Evolutionary conservation across 352 stramenopile genomes (phyloP).

Genomic region (Globisporangium echinulatum): DNA sequence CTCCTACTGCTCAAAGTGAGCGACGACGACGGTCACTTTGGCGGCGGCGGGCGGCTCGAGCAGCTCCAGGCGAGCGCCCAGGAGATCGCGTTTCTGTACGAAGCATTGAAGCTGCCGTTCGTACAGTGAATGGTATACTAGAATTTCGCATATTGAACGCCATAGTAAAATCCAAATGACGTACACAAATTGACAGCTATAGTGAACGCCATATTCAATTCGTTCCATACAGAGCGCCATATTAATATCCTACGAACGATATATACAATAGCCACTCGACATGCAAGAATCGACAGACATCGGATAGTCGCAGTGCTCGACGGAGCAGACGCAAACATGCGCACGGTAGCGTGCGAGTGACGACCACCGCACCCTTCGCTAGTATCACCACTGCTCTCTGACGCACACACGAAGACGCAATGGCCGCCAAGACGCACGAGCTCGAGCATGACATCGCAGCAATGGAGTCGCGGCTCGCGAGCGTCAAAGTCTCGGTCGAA

Average conservation of each 20-base stretch:
- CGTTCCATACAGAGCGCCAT: too few species aligned
- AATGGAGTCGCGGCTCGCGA: conserved; percentile 55
- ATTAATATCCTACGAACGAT: too few species aligned
- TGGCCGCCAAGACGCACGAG: conserved; percentile 32
- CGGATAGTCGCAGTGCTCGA: too few species aligned
- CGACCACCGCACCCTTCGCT: neutral
- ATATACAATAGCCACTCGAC: too few species aligned
- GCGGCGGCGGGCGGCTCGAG: conserved; percentile 62
- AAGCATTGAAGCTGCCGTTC: conserved; percentile 48
- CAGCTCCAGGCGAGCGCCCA: conserved; percentile 73
- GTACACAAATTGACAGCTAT: too few species aligned
- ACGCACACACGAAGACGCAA: conserved; percentile 8
- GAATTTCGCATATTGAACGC: too few species aligned
- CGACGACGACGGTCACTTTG: conserved; percentile 80
- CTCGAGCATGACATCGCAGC: conserved; percentile 52
- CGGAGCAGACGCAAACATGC: too few species aligned
- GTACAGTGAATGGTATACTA: conserved; percentile 2
- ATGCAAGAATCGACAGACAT: too few species aligned
- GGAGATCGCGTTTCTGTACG: conserved; percentile 83
- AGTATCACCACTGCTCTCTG: neutral
- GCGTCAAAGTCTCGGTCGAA: conserved; percentile 45
- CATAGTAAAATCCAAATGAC: too few species aligned
- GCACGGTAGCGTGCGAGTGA: neutral
- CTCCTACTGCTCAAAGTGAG: conserved; percentile 67
- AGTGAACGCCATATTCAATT: too few species aligned